Evolutionary conservation across 805 yeast species (phyloP).

Genomic region (Danielozyma ontarioensis): DNA sequence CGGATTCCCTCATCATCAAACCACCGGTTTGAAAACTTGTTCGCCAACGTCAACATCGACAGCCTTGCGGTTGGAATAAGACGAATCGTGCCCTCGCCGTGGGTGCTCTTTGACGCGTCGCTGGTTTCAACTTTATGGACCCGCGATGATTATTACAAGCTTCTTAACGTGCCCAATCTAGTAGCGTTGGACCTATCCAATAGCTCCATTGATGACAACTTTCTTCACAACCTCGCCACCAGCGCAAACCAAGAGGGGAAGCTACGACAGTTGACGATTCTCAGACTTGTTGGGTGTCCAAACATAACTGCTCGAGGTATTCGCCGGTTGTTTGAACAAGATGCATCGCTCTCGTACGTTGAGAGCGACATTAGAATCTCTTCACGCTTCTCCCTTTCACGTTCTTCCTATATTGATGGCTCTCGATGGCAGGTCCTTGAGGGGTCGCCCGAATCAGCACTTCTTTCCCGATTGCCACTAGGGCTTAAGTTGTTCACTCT

Average conservation of each 20-base stretch:
- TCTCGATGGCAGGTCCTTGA: constrained; percentile 19
- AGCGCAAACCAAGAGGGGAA: constrained; percentile 10
- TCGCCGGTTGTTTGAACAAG: constrained; percentile 3
- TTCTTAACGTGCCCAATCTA: constrained; percentile 23
- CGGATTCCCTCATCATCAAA: constrained; percentile 9
- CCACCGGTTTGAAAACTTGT: constrained; percentile 34
- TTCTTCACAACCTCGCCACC: constrained; percentile 17
- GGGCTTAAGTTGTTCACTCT: constrained; percentile 18
- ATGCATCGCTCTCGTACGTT: constrained; percentile 6
- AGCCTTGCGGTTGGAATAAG: constrained; percentile 17
- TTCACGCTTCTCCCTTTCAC: constrained; percentile 1
- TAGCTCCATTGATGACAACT: constrained; percentile 25
- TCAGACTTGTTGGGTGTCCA: constrained; percentile 20
- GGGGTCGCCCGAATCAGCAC: constrained; percentile 5
- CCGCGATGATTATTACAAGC: constrained; percentile 17
- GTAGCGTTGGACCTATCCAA: constrained; percentile 29
- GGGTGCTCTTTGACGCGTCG: constrained; percentile 25
- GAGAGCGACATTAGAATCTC: constrained; percentile 9
- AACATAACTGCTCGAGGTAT: constrained; percentile 7
- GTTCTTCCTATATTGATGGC: no score
- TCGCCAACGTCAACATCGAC: constrained; percentile 20
- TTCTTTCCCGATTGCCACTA: constrained; percentile 16
- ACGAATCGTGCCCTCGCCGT: constrained; percentile 10
- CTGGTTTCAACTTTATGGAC: constrained; percentile 6
- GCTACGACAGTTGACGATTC: constrained; percentile 14